phyloP scores from a whole-genome alignment of 2,329 filamentous ascomycete genomes.

The Fusarium sp. region DNA sequence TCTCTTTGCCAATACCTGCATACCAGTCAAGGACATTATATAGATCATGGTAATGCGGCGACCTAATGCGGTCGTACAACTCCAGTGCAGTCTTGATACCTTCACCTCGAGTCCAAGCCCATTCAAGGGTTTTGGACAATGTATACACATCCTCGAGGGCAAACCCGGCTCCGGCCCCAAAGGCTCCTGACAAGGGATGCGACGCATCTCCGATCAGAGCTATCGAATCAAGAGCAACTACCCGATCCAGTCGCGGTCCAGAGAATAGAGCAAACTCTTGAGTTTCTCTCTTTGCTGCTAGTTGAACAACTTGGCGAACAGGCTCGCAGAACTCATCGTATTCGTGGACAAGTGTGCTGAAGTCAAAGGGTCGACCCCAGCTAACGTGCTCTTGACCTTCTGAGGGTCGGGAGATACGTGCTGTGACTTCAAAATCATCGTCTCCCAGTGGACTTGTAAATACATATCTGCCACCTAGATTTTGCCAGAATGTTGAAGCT shows the following conservation, averaged over 20 bases:
- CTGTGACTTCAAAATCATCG: slow-evolving; percentile 52
- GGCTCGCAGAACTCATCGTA: slow-evolving; percentile 51
- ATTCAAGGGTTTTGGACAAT: slow-evolving; percentile 42
- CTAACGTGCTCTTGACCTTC: slow-evolving; percentile 47
- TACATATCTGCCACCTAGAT: slow-evolving; percentile 48
- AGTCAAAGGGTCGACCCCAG: slow-evolving; percentile 48
- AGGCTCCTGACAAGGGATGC: slow-evolving; percentile 64
- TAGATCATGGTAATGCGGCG: slow-evolving; percentile 47
- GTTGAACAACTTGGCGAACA: slow-evolving; percentile 46
- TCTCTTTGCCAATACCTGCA: slow-evolving; percentile 23
- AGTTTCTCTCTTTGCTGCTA: slow-evolving; percentile 45
- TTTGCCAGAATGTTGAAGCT: slow-evolving; percentile 51
- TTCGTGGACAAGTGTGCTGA: slow-evolving; percentile 31
- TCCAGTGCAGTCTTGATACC: slow-evolving; percentile 40
- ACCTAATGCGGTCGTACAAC: slow-evolving; percentile 46
- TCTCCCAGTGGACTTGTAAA: slow-evolving; percentile 52
- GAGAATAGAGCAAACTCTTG: slow-evolving; percentile 50
- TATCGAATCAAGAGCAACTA: slow-evolving; percentile 46
- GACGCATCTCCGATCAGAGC: slow-evolving; percentile 67
- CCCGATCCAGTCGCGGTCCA: slow-evolving; percentile 46
- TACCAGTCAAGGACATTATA: slow-evolving; percentile 47
- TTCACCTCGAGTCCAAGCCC: slow-evolving; percentile 35
- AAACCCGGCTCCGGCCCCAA: slow-evolving; percentile 56
- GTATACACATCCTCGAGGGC: slow-evolving; percentile 52
- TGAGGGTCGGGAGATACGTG: slow-evolving; percentile 25